phyloP scores from a whole-genome alignment of 2,329 filamentous ascomycete genomes.

The Sporothrix inflata region DNA sequence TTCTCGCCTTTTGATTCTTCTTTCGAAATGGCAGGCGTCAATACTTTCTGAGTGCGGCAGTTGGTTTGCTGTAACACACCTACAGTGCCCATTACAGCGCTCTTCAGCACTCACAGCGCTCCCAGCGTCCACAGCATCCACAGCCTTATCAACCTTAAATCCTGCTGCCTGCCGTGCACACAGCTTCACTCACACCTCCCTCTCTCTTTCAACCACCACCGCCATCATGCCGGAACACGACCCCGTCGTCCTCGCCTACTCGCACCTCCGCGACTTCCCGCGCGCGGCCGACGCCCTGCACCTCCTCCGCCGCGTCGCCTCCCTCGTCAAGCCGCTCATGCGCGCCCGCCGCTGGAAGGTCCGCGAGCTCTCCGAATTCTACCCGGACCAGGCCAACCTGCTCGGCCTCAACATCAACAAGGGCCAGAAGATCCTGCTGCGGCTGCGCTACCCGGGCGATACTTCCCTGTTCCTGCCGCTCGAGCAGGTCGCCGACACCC shows the following conservation, averaged over 20 bases:
- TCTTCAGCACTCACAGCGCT: background rate
- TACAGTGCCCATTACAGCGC: no score
- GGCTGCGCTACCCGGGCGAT: conserved; percentile 77
- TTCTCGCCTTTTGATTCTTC: background rate
- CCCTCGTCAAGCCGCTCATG: conserved; percentile 94
- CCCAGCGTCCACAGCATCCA: background rate
- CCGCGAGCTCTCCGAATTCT: conserved; percentile 79
- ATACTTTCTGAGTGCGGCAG: background rate
- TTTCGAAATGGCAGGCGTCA: background rate
- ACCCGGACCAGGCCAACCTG: conserved; percentile 72
- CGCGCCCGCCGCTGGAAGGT: conserved; percentile 81
- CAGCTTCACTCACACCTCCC: background rate
- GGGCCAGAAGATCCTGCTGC: conserved; percentile 79
- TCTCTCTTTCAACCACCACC: no score
- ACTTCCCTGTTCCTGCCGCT: conserved; percentile 75
- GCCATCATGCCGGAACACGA: conserved; percentile 49
- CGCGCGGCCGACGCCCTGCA: conserved; percentile 56
- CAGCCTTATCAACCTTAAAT: conserved; percentile 9
- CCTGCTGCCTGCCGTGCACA: background rate
- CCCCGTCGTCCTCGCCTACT: conserved; percentile 51
- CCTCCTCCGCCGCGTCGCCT: conserved; percentile 78
- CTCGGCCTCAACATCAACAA: conserved; percentile 78
- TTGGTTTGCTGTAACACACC: background rate
- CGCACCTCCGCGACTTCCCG: conserved; percentile 52
- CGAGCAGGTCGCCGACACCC: conserved; percentile 82